Conservation (phyloP, 1,284 basidiomycete genomes). For the Fomitopsis schrenkii region DNA sequence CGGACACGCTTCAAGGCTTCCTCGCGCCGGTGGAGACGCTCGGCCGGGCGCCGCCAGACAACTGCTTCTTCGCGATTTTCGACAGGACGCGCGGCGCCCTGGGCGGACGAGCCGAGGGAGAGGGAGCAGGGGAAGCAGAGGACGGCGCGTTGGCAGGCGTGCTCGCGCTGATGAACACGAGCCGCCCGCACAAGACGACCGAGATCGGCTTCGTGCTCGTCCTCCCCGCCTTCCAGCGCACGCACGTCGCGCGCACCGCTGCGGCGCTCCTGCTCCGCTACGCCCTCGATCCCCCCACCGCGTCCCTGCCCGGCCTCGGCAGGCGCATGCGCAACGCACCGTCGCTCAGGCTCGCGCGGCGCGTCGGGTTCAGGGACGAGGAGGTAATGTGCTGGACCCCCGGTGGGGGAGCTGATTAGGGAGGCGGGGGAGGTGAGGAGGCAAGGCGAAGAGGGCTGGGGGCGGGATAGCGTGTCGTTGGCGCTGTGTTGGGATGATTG, state of each 20-base stretch:
- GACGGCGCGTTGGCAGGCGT: conserved; percentile 22
- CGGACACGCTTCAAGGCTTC: conserved; percentile 9
- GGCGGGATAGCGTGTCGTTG: conserved; percentile 41
- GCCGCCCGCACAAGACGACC: conserved; percentile 33
- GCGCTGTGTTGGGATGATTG: conserved; percentile 63
- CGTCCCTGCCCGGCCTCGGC: conserved; percentile 41
- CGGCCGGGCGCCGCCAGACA: conserved; percentile 28
- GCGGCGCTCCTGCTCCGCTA: conserved; percentile 58
- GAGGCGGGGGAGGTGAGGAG: background rate
- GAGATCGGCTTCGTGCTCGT: conserved; percentile 52
- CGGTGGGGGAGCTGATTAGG: conserved; percentile 4
- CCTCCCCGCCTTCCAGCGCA: conserved; percentile 58
- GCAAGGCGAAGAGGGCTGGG: too few relatives aligned
- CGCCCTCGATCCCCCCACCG: conserved; percentile 43
- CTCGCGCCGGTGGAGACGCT: conserved; percentile 31
- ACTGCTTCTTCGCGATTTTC: conserved; percentile 41
- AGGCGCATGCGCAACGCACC: conserved; percentile 47
- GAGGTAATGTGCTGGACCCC: conserved; percentile 49
- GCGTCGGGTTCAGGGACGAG: conserved; percentile 62
- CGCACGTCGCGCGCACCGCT: conserved; percentile 61
- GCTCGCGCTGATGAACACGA: conserved; percentile 21
- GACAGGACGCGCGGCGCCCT: conserved; percentile 30
- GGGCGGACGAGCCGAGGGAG: conserved; percentile 11
- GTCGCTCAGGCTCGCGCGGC: conserved; percentile 49
- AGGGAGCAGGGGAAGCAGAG: conserved; percentile 12